Evolutionary conservation across 441 rosid species (phyloP), one percentile per base, ranked within the genome.

Genomic region (Adansonia grandidieri): DNA sequence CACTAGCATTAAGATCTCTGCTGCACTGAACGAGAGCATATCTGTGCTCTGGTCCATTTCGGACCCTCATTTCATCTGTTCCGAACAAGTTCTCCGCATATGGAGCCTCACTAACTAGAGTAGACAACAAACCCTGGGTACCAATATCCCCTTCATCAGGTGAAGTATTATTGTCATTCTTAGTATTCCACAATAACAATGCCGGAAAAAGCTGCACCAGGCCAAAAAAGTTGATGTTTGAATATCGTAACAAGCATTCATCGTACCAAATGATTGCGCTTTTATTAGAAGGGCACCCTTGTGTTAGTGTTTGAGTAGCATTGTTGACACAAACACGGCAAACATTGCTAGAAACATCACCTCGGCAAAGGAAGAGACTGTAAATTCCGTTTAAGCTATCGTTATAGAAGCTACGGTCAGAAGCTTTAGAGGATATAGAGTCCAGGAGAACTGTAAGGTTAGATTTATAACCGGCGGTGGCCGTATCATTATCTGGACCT

Each of bases 261-360:
- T 88, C 91, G 9, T 84, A 86, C 89, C 88, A 88, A 4, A 90
- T 64, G 67, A 85, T 71, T 45, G 87, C 89, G 0, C 75, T n/a
- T 72, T 63, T 81, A n/a, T 77, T 17, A 15, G 83, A 70, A 1
- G 83, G 54, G 61, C 87, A 88, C 0, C 11, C 45, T 20, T 50
- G 45, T 44, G 13, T 64, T 57, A 86, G 76, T 3, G 58, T 64
- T 75, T 44, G 71, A 22, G 70, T 75, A 24, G 91, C 91, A 5
- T 47, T 58, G 10, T 15, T 37, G 69, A 86, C 84, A 11, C 89
- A 88, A 45, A 4, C 47, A 61, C 77, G 79, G 47, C 88, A 88
- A 0, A 19, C 24, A 2, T 24, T 3, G 1, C 19, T 51, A 3
- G 76, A 42, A 72, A 85, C 82, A 62, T 86, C 88, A 0, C 86